Percentiles rank a stretch among this genome's conserved stretches.
These are phyloP conservation scores for Yamadazyma endophytica DNA, from an alignment of 805 yeast species.

Conservation along the genomic window DNA sequence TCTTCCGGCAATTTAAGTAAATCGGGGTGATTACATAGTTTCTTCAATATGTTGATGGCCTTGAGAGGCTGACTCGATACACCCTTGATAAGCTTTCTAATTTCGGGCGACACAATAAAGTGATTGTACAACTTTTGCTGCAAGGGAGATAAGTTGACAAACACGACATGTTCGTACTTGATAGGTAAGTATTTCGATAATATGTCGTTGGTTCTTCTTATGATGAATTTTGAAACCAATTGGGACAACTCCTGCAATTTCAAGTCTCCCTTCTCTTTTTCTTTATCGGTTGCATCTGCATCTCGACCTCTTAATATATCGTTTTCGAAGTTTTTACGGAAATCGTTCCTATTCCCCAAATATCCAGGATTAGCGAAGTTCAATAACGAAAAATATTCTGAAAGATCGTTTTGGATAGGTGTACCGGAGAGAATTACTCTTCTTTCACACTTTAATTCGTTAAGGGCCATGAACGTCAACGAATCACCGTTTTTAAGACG, in stretches of 20 bases:
- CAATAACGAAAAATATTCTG: constrained; percentile 87
- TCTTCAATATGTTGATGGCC: constrained; percentile 84
- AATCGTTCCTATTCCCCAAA: constrained; percentile 78
- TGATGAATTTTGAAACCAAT: constrained; percentile 83
- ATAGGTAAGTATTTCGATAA: constrained; percentile 91
- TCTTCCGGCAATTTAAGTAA: constrained; percentile 72
- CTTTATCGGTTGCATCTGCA: constrained; percentile 80
- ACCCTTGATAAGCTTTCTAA: constrained; percentile 61
- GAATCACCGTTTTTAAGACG: constrained; percentile 72
- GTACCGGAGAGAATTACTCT: constrained; percentile 94
- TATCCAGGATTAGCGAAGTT: constrained; percentile 94
- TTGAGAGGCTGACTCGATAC: constrained; percentile 78
- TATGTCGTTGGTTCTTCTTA: constrained; percentile 92
- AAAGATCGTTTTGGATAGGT: constrained; percentile 92
- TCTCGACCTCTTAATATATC: constrained; percentile 84
- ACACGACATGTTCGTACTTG: constrained; percentile 95
- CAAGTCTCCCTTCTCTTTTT: constrained; percentile 61
- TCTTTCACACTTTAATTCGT: constrained; percentile 78
- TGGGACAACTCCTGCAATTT: constrained; percentile 68
- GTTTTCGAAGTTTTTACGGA: constrained; percentile 78
- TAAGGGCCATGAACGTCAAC: constrained; percentile 80
- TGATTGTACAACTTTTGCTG: constrained; percentile 69
- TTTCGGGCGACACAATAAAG: constrained; percentile 76
- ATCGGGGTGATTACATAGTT: constrained; percentile 93
- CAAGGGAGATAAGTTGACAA: constrained; percentile 75